Conservation (phyloP, 2,329 filamentous ascomycete species). For the Clonostachys solani region DNA sequence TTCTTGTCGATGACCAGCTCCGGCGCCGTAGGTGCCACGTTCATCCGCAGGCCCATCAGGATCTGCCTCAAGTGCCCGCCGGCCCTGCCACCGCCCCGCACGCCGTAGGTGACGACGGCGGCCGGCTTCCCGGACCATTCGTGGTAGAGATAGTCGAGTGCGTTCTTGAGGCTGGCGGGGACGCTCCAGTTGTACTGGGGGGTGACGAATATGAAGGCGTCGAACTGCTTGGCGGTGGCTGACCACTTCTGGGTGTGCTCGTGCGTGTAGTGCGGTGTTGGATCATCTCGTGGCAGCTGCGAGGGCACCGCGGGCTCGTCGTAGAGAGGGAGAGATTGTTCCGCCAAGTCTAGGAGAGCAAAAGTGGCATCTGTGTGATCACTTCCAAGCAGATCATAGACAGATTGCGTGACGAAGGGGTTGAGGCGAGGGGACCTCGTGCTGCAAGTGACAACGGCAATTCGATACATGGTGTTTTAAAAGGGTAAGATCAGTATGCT, state of each 20-base stretch:
- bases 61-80: too few relatives aligned
- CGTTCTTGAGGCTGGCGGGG: slow-evolving; percentile 53
- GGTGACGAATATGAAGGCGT: slow-evolving; percentile 44
- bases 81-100: slow-evolving; percentile 4
- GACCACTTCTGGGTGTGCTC: slow-evolving; percentile 41
- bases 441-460: too few relatives aligned
- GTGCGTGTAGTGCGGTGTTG: slow-evolving; percentile 29
- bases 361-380: slow-evolving; percentile 5
- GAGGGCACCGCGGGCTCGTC: slow-evolving; percentile 34
- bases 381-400: too few relatives aligned
- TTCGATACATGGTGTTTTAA: too few relatives aligned
- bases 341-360: slow-evolving; percentile 24
- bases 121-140: slow-evolving; percentile 54
- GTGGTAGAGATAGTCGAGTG: slow-evolving; percentile 56
- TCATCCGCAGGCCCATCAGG: not conserved
- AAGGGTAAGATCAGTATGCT: too few relatives aligned
- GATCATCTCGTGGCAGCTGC: slow-evolving; percentile 7
- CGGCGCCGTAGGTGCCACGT: not conserved
- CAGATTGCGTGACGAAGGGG: too few relatives aligned
- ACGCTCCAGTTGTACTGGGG: slow-evolving; percentile 54
- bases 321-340: slow-evolving; percentile 36
- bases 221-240: slow-evolving; percentile 32
- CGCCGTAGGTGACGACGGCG: slow-evolving; percentile 50
- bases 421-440: too few relatives aligned
- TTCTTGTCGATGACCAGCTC: not conserved